A percentile compares a stretch with the other conserved stretches of the same genome.
phyloP scores from a whole-genome alignment of 2,329 filamentous ascomycete species.

The Calcarisporium arbuscula region DNA sequence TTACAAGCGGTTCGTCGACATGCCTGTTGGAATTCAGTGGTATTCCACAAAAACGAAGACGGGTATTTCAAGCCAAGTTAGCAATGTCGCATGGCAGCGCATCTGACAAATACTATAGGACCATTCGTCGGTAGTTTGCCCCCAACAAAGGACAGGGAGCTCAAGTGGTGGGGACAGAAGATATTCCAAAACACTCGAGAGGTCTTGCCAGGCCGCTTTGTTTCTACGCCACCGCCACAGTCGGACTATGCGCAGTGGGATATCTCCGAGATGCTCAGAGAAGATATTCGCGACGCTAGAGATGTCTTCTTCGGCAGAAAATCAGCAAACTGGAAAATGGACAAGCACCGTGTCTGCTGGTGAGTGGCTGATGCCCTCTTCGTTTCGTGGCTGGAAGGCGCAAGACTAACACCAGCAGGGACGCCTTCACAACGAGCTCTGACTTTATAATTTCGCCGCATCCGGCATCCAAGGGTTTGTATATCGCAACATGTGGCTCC shows the following conservation, averaged over 20 bases:
- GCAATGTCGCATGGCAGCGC: no score
- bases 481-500: slow-evolving; percentile 57
- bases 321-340: slow-evolving; percentile 49
- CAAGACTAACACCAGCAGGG: slow-evolving; percentile 37
- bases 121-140: slow-evolving; percentile 54
- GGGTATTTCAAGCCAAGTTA: slow-evolving; percentile 20
- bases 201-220: slow-evolving; percentile 42
- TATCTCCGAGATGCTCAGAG: slow-evolving; percentile 46
- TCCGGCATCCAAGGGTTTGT: slow-evolving; percentile 44
- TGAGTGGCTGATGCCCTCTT: slow-evolving; percentile 31
- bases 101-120: slow-evolving; percentile 29
- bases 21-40: slow-evolving; percentile 43
- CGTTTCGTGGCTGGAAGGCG: no score
- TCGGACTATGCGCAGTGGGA: slow-evolving; percentile 59
- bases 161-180: slow-evolving; percentile 57
- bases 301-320: slow-evolving; percentile 54
- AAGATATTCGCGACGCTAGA: slow-evolving; percentile 52
- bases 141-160: slow-evolving; percentile 40
- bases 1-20: slow-evolving; percentile 35
- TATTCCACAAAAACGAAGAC: slow-evolving; percentile 28
- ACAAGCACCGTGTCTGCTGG: slow-evolving; percentile 62
- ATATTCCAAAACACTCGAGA: slow-evolving; percentile 53
- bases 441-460: slow-evolving; percentile 60
- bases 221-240: slow-evolving; percentile 51
- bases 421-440: slow-evolving; percentile 54